Base-by-base conservation (phyloP, 306 rosid genomes). In the Malus asiatica region DNA sequence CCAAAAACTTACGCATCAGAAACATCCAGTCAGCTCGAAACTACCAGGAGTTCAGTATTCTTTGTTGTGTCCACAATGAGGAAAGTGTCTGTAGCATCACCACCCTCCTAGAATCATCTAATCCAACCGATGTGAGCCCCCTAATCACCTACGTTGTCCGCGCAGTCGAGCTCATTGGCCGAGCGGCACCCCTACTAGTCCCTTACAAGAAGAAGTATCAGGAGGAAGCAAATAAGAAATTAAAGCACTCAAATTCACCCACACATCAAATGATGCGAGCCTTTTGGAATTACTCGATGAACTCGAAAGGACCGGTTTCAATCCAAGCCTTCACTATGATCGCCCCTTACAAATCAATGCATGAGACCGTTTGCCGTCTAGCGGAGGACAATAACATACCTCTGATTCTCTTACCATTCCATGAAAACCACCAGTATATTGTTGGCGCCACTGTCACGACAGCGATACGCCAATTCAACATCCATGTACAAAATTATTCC, bases 261-360 rank as follows among this genome's bases (percentile, higher is more conserved):
- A 30, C 65, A 61, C 74, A 88, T 8, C 83, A 77, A 32, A 85
- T 92, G 76, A 75, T 88, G 83, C 83, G 70, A 5, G 93, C 96
- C 5, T 90, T 92, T 2, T 66, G 57, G 46, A 88, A 92, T 15
- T 90, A 92, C 85, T 53, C 90, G 0, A 14, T 11, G 25, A 88
- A 84, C 46, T 76, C 91, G 0, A 30, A 63, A 12, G 93, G 89
- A 1, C 81, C 84, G 0, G 78, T 88, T 4, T 35, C 61, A 0
- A 19, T 88, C 66, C 30, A 81, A 2, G 80, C 93, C 0, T 88
- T 75, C 33, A 70, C 82, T 65, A 79, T 88, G 59, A 79, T 88
- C 13, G 89, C 93, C 18, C 87, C 91, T 20, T 90, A 87, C 83
- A 84, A 78, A 73, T 68, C 62, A 57, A 90, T 92, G 97, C 89